Base-by-base conservation (phyloP, 2,329 filamentous ascomycete genomes). In the Scedosporium aurantiacum region DNA sequence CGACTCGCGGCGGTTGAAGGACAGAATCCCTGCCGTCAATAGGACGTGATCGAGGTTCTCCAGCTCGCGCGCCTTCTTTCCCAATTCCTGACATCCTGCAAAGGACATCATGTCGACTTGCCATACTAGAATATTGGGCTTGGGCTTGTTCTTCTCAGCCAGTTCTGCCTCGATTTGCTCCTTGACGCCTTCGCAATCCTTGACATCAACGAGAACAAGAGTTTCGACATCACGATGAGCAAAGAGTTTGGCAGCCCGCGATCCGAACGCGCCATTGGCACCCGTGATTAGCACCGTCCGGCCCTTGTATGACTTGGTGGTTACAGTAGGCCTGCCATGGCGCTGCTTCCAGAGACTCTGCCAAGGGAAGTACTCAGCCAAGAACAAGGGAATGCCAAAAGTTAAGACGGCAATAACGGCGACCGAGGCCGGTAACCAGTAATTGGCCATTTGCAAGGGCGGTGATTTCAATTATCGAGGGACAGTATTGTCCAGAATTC, bases 81-180 rank as follows among this genome's bases (percentile, higher is more conserved):
- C 70, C 3, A 74, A 60, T 12, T 69, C 67, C 40, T 70, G 69
- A 43, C 72, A 73, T 5, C 70, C 72, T 1, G 66, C 65, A 62
- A 72, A 74, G 4, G 68, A 66, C 72, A 74, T 73, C 60, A 74
- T 66, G 61, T 74, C 72, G 60, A 71, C 68, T 37, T 72, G 66
- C 72, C 72, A 74, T 16, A 74, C 67, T 2, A 74, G 62, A 45
- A 74, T 73, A 6, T 65, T 70, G 1, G 72, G 71, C 7, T 60
- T 58, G 18, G 66, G 47, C 62, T 69, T 72, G 21, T 65, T 63
- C 52, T 45, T 6, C 1, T 66, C 68, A 0, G 18, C 60, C 45
- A 72, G 65, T 57, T 72, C 72, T 0, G 65, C 63, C 65, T 72
- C 69, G 47, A 74, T 74, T 62, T 73, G 61, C 61, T 67, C 52